Evolutionary conservation across 1,284 basidiomycete species (phyloP).

Genomic region (Cutaneotrichosporon sp.): DNA sequence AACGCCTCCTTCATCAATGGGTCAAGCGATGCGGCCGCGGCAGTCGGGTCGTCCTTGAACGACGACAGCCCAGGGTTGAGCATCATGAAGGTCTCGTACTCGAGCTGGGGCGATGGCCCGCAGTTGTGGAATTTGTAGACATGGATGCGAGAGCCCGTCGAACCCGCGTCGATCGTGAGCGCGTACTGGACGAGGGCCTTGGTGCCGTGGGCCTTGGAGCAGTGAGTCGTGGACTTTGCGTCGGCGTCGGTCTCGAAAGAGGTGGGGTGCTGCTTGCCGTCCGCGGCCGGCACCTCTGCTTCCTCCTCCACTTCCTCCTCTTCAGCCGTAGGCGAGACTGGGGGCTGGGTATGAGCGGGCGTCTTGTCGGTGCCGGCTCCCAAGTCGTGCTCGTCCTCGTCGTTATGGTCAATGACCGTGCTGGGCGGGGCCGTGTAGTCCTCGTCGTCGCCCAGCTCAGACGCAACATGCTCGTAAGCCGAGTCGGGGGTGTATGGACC

Average conservation of each 20-base stretch:
- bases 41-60: constrained; percentile 62
- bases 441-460: constrained; percentile 25
- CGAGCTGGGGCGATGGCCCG: constrained; percentile 71
- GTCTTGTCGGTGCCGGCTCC: constrained; percentile 26
- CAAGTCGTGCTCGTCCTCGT: constrained; percentile 32
- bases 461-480: constrained; percentile 13
- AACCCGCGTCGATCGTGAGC: constrained; percentile 97
- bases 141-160: constrained; percentile 94
- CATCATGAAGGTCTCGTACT: constrained; percentile 90
- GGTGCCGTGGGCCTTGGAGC: constrained; percentile 57
- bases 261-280: constrained; percentile 34
- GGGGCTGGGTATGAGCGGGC: constrained; percentile 16
- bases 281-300: constrained; percentile 15
- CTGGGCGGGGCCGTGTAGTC: constrained; percentile 42
- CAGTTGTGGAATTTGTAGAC: constrained; percentile 98
- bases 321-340: constrained; percentile 7
- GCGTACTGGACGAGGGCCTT: constrained; percentile 79
- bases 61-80: constrained; percentile 77
- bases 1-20: constrained; percentile 77
- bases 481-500: constrained; percentile 21
- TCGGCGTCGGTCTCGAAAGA: constrained; percentile 52
- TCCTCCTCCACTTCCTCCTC: constrained; percentile 19
- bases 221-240: constrained; percentile 55
- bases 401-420: constrained; percentile 15
- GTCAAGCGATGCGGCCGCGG: constrained; percentile 78